Percentiles rank a stretch among this genome's conserved stretches.
phyloP scores from a whole-genome alignment of 352 stramenopile species.

The Globisporangium apiculatum region DNA sequence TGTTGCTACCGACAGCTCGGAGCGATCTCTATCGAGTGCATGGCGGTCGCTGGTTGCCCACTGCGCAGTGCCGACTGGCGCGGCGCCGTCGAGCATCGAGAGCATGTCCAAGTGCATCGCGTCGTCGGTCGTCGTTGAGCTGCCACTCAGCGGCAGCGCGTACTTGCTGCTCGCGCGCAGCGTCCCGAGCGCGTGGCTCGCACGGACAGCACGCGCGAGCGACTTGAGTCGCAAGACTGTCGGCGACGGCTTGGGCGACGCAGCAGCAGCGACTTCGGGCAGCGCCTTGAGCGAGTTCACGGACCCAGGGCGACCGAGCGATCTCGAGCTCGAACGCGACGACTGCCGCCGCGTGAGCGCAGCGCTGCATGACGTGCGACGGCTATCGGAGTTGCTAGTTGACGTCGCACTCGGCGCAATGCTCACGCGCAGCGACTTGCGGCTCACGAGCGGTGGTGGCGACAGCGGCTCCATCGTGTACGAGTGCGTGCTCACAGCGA shows the following conservation, averaged over 20 bases:
- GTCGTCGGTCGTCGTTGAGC: slow-evolving; percentile 12
- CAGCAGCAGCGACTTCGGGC: background rate
- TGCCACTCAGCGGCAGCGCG: slow-evolving; percentile 27
- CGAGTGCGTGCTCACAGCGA: too few species aligned
- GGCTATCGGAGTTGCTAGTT: background rate
- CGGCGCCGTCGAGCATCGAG: slow-evolving; percentile 24
- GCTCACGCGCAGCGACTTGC: slow-evolving; percentile 12
- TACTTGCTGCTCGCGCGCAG: slow-evolving; percentile 30
- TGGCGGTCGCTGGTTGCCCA: background rate
- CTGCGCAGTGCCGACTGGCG: slow-evolving; percentile 2
- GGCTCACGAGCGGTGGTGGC: background rate
- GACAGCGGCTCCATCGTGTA: slow-evolving; percentile 1
- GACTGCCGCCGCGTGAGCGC: slow-evolving; percentile 12
- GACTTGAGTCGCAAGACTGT: slow-evolving; percentile 36
- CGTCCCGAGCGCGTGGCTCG: slow-evolving; percentile 39
- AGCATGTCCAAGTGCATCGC: slow-evolving; percentile 34
- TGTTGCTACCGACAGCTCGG: background rate
- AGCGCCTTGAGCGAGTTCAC: slow-evolving; percentile 12
- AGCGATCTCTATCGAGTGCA: slow-evolving; percentile 7
- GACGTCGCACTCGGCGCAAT: slow-evolving; percentile 7
- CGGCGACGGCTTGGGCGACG: slow-evolving; percentile 22
- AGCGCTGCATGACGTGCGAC: slow-evolving; percentile 1
- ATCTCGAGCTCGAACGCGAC: slow-evolving; percentile 1
- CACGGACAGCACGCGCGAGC: slow-evolving; percentile 44
- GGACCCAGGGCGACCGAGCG: slow-evolving; percentile 8